These are phyloP conservation scores for Aspergillus pseudotamarii DNA, from an alignment of 2,329 filamentous ascomycete genomes.

Conservation along the genomic window DNA sequence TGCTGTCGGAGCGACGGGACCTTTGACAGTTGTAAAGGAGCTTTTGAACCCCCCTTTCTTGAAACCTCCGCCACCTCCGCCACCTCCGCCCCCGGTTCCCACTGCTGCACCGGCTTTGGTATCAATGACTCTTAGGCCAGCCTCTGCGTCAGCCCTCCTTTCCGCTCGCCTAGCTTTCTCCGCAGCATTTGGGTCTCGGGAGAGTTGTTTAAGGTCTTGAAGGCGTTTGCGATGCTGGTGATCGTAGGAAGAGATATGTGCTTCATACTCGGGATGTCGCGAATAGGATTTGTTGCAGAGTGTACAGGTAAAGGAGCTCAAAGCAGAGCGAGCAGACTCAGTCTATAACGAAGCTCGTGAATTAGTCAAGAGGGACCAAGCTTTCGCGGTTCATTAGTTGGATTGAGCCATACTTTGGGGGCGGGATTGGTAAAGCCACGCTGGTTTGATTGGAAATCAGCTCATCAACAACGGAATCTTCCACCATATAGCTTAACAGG, in stretches of 20 bases:
- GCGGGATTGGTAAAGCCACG: conserved; percentile 52
- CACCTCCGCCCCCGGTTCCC: conserved; percentile 24
- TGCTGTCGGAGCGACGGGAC: conserved; percentile 26
- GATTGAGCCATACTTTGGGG: conserved; percentile 41
- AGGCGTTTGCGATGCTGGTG: conserved; percentile 83
- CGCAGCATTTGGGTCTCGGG: conserved; percentile 45
- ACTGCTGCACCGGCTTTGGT: conserved; percentile 27
- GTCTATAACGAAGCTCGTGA: conserved; percentile 40
- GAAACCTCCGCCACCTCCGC: conserved; percentile 53
- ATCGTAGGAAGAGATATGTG: conserved; percentile 91
- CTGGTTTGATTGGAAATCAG: conserved; percentile 29
- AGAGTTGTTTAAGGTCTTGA: conserved; percentile 51
- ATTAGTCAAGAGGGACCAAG: background rate
- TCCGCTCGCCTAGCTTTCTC: conserved; percentile 47
- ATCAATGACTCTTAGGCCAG: conserved; percentile 42
- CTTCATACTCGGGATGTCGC: conserved; percentile 94
- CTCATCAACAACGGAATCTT: background rate
- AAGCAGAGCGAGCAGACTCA: conserved; percentile 71
- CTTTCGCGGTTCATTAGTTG: background rate
- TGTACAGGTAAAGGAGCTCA: conserved; percentile 79
- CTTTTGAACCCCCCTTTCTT: conserved; percentile 85
- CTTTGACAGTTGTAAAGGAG: conserved; percentile 64
- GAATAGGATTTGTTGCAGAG: conserved; percentile 93
- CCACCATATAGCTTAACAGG: background rate
- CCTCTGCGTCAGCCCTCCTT: conserved; percentile 47